Base-by-base conservation (phyloP, 352 stramenopile species). In the Peronospora belbahrii region DNA sequence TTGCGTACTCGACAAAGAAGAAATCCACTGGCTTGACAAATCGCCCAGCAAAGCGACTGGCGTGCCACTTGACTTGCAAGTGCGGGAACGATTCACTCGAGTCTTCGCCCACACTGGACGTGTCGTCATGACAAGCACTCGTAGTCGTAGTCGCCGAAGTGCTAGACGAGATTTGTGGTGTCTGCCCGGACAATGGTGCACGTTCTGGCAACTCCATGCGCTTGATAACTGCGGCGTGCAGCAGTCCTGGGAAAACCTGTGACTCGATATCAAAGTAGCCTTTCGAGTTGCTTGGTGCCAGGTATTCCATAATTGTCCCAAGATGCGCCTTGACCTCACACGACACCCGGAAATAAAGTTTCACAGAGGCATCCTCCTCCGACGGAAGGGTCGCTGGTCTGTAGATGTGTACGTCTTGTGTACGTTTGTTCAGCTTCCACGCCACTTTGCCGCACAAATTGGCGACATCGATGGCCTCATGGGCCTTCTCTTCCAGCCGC, bases 1-100 rank as follows among this genome's bases (percentile, higher is more conserved):
- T 88, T 30, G 78, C 73, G 20, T 90, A 93, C 59, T 93, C 82
- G 27, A 91, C 76, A 52, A 91, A 93, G 44, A 90, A 87, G 34
- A 93, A 88, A 42, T 93, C 82, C 8, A 88, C 64, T 24, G 79
- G 78, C 51, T 89, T 91, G 32, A 88, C 77, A 24, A 91, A 88
- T 0, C 79, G 71, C 0, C 79, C 80, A 2, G 79, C 79, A 27
- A 93, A 87, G 14, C 79, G 75, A 56, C 75, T 88, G 32, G 79
- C 82, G 52, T 91, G 82, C 82, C 82, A 93, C 50, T 93, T 93
- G 37, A 93, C 74, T 42, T 85, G 69, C 23, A 90, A 59, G 13
- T 82, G 70, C 9, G 79, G 82, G 27, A 88, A 85, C 24, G 60
- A 67, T 22, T 64, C 63, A 19, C 47, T 42, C 3, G 38, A 40